Evolutionary conservation across 2,329 filamentous ascomycete genomes (phyloP).

Genomic region (Tolypocladium amazonense): DNA sequence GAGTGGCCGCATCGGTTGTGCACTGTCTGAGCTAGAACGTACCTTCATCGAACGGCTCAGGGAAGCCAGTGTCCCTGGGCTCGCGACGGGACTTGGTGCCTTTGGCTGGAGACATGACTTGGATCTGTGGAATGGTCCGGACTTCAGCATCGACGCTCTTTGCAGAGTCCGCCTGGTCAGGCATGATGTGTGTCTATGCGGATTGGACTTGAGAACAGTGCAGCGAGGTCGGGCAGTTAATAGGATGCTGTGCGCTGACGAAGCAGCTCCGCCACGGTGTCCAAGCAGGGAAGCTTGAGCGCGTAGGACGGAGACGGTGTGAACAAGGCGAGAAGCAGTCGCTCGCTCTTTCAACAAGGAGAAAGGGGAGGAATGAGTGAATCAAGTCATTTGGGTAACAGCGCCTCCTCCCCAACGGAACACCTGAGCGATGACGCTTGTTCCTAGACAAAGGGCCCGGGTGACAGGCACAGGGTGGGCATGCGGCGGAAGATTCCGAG

Average conservation of each 20-base stretch:
- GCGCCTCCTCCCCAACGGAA: not conserved
- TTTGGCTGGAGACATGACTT: constrained; percentile 16
- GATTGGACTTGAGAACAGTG: not conserved
- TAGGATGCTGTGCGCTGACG: not conserved
- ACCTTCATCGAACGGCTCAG: constrained; percentile 38
- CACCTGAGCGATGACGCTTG: constrained; percentile 1
- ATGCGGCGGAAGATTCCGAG: not conserved
- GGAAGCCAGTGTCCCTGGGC: constrained; percentile 38
- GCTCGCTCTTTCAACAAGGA: not conserved
- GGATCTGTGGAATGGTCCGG: constrained; percentile 10
- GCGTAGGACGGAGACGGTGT: not conserved
- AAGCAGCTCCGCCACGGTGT: not conserved
- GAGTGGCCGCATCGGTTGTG: not conserved
- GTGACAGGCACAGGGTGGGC: not conserved
- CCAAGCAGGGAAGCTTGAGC: not conserved
- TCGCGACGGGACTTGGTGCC: constrained; percentile 11
- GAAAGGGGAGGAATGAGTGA: not conserved
- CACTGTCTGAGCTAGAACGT: constrained; percentile 11
- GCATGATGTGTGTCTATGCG: constrained; percentile 1
- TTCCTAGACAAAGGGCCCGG: not conserved
- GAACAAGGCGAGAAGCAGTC: not conserved
- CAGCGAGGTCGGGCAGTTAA: not conserved
- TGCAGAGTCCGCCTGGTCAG: not conserved
- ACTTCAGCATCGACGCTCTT: constrained; percentile 1
- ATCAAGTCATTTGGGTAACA: not conserved